These are phyloP conservation scores for Verticillium zaregamsianum DNA, from an alignment of 2,329 filamentous ascomycete species.

Conservation along the genomic window DNA sequence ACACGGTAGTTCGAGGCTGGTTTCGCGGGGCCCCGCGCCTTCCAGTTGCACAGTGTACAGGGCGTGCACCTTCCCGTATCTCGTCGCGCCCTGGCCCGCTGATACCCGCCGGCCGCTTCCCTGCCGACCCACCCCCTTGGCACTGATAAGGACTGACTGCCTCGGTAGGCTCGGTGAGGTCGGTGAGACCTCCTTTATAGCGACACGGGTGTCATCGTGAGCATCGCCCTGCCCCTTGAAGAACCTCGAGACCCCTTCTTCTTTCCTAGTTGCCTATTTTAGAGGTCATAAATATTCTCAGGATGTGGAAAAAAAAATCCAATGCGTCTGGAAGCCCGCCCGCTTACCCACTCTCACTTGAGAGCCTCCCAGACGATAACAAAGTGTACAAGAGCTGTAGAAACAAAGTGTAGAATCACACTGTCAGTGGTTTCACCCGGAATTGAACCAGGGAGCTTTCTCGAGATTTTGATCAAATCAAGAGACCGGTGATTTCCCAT, in stretches of 20 bases:
- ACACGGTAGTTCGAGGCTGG: background rate
- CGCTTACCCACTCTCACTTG: background rate
- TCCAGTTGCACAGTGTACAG: background rate
- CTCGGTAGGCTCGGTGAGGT: background rate
- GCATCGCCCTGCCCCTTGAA: background rate
- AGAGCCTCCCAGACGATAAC: background rate
- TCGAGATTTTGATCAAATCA: background rate
- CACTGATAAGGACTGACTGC: background rate
- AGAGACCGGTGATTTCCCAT: background rate
- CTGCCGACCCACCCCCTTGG: background rate
- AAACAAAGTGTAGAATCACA: background rate
- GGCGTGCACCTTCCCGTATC: background rate
- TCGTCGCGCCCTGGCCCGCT: constrained; percentile 12
- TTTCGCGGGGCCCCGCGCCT: constrained; percentile 10
- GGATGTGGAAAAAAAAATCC: background rate
- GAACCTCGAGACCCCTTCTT: background rate
- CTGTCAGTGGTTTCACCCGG: background rate
- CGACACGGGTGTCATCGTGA: background rate
- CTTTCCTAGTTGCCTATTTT: background rate
- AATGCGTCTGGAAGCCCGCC: background rate
- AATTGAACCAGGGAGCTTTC: background rate
- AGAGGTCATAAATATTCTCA: too few relatives aligned
- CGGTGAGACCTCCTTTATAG: background rate
- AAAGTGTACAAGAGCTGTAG: background rate
- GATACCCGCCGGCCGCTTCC: constrained; percentile 8